Evolutionary conservation across 371 early-diverging fungal species (phyloP).

Genomic region (Fennellomyces sp.): DNA sequence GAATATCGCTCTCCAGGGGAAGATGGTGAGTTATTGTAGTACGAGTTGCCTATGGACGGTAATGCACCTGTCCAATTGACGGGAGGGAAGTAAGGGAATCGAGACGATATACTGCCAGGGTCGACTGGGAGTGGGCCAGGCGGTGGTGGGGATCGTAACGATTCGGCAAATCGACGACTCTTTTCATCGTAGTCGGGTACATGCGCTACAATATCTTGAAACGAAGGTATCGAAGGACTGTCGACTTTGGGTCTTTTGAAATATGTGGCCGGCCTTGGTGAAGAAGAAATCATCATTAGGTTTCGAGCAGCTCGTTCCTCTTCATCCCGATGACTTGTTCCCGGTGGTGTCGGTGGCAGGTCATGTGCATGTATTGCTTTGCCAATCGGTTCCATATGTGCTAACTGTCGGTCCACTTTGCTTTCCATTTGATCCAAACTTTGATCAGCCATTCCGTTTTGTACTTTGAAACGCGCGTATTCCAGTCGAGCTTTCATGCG

Average conservation of each 20-base stretch:
- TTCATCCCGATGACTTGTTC: constrained; percentile 7
- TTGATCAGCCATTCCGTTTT: constrained; percentile 15
- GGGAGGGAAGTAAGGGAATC: constrained; percentile 10
- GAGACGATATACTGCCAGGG: not conserved
- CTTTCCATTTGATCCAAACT: constrained; percentile 16
- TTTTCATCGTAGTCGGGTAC: constrained; percentile 9
- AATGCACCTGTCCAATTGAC: constrained; percentile 1
- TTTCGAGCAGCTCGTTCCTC: constrained; percentile 12
- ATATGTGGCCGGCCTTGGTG: not conserved
- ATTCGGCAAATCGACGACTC: constrained; percentile 2
- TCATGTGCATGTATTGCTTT: not conserved
- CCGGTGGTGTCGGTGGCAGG: constrained; percentile 10
- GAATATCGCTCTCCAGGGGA: not conserved
- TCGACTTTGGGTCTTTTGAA: not conserved
- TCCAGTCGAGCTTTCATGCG: constrained; percentile 9
- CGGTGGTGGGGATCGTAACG: not conserved
- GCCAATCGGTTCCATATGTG: not conserved
- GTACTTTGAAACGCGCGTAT: constrained; percentile 19
- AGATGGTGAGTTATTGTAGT: not conserved
- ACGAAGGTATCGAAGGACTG: constrained; percentile 6
- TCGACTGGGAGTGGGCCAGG: not conserved
- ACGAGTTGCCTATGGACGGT: not conserved
- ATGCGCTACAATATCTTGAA: constrained; percentile 4
- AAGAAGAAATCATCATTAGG: constrained; percentile 10
- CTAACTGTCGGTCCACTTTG: not conserved